A percentile compares a stretch with the other conserved stretches of the same genome.
These are phyloP conservation scores for Daldinia bambusicola DNA, from an alignment of 495 filamentous ascomycete genomes.

Conservation along the genomic window DNA sequence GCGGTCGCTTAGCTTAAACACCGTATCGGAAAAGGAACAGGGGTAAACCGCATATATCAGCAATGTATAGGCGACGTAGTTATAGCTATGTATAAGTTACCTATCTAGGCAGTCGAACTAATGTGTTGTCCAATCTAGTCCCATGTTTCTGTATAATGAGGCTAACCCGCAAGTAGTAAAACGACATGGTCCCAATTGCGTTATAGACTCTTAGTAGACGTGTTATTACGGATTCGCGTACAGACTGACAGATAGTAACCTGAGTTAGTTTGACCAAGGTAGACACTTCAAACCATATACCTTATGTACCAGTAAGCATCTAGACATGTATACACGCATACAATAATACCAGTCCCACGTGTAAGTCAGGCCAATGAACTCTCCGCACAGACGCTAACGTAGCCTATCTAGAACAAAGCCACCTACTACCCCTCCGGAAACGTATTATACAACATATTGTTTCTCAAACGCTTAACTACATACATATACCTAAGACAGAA, in stretches of 20 bases:
- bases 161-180: slow-evolving; percentile 25
- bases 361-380: slow-evolving; percentile 19
- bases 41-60: slow-evolving; percentile 3
- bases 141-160: slow-evolving; percentile 23
- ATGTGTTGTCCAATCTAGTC: slow-evolving; percentile 36
- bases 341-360: slow-evolving; percentile 5
- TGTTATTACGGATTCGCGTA: slow-evolving; percentile 31
- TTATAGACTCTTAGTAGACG: slow-evolving; percentile 32
- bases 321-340: no score
- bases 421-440: neutral
- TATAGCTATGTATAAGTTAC: slow-evolving; percentile 7
- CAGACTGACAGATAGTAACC: no score
- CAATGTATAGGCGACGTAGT: neutral
- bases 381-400: neutral
- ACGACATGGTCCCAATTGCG: slow-evolving; percentile 26
- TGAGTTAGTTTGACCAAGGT: slow-evolving; percentile 17
- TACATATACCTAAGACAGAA: neutral
- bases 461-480: neutral
- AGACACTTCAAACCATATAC: neutral
- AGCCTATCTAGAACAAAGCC: neutral
- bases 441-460: neutral
- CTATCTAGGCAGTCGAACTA: slow-evolving; percentile 9
- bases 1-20: slow-evolving; percentile 11
- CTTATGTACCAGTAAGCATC: no score
- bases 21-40: slow-evolving; percentile 29